Evolutionary conservation across 2,329 filamentous ascomycete genomes (phyloP).

Genomic region (Clarireedia homoeocarpa): DNA sequence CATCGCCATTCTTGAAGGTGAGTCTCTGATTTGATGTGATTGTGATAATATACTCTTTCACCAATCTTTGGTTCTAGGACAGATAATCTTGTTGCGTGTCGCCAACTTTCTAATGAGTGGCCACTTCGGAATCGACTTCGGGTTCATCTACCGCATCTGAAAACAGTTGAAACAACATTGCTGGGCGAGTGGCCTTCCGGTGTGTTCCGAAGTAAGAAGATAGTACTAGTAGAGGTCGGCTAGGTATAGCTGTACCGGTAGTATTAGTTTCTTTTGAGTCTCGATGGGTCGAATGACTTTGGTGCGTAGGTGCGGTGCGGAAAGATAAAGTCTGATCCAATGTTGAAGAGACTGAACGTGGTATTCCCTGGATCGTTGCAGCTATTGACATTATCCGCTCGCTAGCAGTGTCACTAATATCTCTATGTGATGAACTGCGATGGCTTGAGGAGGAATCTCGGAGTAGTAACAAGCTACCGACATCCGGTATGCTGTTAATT

Average conservation of each 20-base stretch:
- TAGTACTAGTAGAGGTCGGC: neutral
- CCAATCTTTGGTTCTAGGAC: conserved; percentile 10
- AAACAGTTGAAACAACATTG: no score
- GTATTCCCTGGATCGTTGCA: neutral
- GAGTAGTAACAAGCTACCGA: conserved; percentile 17
- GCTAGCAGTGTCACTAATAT: conserved; percentile 16
- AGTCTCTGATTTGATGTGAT: neutral
- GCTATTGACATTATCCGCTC: conserved; percentile 5
- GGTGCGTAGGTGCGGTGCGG: neutral
- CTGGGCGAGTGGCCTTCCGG: no score
- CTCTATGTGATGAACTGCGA: neutral
- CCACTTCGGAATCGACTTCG: no score
- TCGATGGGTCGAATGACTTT: neutral
- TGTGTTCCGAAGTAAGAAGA: no score
- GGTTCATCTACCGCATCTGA: no score
- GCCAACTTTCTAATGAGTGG: no score
- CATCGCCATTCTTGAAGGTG: conserved; percentile 10
- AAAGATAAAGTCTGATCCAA: neutral
- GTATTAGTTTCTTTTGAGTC: neutral
- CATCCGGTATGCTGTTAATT: conserved; percentile 19
- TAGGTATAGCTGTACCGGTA: neutral
- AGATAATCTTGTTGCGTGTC: neutral
- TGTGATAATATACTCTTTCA: neutral
- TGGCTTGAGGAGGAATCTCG: conserved; percentile 11
- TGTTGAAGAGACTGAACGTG: neutral